Base-by-base conservation (phyloP, 495 filamentous ascomycete genomes). In the Xylaria telfairii region DNA sequence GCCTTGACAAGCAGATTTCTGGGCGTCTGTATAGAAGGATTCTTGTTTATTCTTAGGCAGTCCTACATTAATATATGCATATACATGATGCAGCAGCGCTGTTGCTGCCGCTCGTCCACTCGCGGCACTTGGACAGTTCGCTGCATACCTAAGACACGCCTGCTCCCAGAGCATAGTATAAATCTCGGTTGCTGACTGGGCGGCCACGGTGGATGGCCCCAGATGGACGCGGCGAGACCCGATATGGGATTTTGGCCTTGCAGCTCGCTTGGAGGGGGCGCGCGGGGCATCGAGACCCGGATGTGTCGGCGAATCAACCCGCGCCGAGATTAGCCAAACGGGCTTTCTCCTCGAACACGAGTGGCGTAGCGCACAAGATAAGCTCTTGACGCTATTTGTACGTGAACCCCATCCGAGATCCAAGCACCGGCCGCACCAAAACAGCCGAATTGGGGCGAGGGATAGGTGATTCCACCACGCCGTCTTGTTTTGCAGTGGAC, bases 281-380 rank as follows among this genome's bases (percentile, higher is more conserved):
- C 57, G 60, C 37, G 60, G 60, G 60, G 37, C 60, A 63, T 4
- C 13, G 2, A 32, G 2, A 21, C 12, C 32, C 64, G 64, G 64
- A 41, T 26, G n/a, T 41, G 34, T 53, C 34, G 64, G 47, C 64
- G 46, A 66, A 54, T 54, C 47, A 54, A 66, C 30, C 64, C 47
- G 63, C 63, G 5, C 17, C 41, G 42, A 46, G 60, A 63, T 63
- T 46, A 44, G 60, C 41, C 26, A 46, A 63, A 24, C 19, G 59
- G 37, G 19, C 37, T 42, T 24, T 17, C 15, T n/a, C 30, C 26
- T 30, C 28, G n/a, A n/a, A n/a, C 6, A 32, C 53, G n/a, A 8
- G 4, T 15, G 21, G 3, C 0, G 10, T 19, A 59, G 56, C 53
- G 32, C 53, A 19, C 56, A 32, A 37, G 56, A 59, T 37, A 37